phyloP scores from a whole-genome alignment of 179 eudicot species.

The Carnegiea gigantea region DNA sequence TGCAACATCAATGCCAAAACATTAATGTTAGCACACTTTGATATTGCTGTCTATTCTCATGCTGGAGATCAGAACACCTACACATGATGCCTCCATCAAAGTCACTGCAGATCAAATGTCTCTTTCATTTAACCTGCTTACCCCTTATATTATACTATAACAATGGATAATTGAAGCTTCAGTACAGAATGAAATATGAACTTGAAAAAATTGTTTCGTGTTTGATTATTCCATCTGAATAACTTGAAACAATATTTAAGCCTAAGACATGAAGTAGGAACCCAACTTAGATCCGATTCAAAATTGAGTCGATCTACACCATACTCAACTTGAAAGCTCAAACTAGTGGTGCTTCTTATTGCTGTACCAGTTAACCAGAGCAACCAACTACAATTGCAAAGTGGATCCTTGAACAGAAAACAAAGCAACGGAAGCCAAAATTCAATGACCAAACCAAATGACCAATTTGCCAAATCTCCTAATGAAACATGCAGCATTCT shows the following conservation, averaged over 20 bases:
- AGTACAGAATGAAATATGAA: too few relatives aligned
- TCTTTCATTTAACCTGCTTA: too few relatives aligned
- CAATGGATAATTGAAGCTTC: too few relatives aligned
- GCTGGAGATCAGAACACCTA: too few relatives aligned
- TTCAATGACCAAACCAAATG: not conserved
- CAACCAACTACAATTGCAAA: not conserved
- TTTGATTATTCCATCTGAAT: not conserved
- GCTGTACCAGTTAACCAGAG: not conserved
- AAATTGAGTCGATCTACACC: not conserved
- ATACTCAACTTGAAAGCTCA: not conserved
- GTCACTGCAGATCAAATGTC: too few relatives aligned
- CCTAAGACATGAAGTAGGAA: not conserved
- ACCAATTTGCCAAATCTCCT: not conserved
- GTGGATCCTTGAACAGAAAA: too few relatives aligned
- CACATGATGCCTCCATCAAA: not conserved
- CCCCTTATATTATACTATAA: too few relatives aligned
- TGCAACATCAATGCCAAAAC: conserved; percentile 21
- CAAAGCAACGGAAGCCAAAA: too few relatives aligned
- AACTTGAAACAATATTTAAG: not conserved
- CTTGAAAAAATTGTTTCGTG: too few relatives aligned
- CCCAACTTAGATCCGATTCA: not conserved
- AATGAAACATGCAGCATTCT: not conserved
- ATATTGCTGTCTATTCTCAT: too few relatives aligned
- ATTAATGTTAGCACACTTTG: not conserved
- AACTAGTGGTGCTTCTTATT: not conserved